These are phyloP conservation scores for Endocalyx cinctus DNA, from an alignment of 2,329 filamentous ascomycete species.

Conservation along the genomic window DNA sequence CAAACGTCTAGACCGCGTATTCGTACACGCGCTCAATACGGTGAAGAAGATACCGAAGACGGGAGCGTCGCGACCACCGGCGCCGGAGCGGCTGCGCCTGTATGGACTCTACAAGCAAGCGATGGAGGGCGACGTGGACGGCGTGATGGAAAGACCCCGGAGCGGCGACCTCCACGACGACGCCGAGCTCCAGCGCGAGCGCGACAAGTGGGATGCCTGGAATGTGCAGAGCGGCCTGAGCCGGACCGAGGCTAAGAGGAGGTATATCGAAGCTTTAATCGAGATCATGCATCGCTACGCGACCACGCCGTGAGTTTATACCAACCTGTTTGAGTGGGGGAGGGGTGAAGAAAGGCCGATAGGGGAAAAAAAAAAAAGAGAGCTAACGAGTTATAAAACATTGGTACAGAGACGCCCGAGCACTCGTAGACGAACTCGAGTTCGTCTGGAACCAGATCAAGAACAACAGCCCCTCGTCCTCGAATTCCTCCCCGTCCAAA, in stretches of 20 bases:
- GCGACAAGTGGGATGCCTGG: constrained; percentile 90
- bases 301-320: constrained; percentile 62
- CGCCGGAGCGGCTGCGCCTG: constrained; percentile 78
- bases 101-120: constrained; percentile 99
- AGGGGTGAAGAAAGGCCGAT: neutral
- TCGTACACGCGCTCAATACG: constrained; percentile 97
- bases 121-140: constrained; percentile 96
- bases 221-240: constrained; percentile 78
- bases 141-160: constrained; percentile 81
- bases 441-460: constrained; percentile 99
- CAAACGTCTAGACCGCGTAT: constrained; percentile 76
- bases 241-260: constrained; percentile 87
- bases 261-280: constrained; percentile 90
- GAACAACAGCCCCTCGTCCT: constrained; percentile 67
- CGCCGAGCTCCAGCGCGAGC: constrained; percentile 55
- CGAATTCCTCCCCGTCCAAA: constrained; percentile 54
- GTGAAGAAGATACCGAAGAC: constrained; percentile 97
- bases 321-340: neutral
- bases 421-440: constrained; percentile 90
- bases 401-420: constrained; percentile 72
- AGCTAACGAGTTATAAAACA: too few relatives aligned
- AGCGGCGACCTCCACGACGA: constrained; percentile 39
- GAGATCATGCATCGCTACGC: constrained; percentile 97
- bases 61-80: constrained; percentile 81
- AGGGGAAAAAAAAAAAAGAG: neutral